These are phyloP conservation scores for Hericium erinaceus DNA, from an alignment of 768 basidiomycete species.

Conservation along the genomic window DNA sequence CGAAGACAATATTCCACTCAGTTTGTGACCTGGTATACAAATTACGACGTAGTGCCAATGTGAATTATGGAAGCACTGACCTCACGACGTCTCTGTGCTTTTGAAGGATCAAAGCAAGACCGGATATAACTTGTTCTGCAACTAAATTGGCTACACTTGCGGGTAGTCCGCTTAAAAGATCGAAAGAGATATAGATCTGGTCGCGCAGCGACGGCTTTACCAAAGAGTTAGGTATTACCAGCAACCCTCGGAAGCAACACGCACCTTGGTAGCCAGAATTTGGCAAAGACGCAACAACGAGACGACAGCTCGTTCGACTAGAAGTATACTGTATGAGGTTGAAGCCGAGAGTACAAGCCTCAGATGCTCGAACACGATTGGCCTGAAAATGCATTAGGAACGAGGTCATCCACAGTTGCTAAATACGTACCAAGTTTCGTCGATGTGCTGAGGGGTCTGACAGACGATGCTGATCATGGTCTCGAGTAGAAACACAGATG, in stretches of 20 bases:
- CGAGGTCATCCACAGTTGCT: background rate
- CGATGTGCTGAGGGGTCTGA: slow-evolving; percentile 67
- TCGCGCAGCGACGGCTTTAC: slow-evolving; percentile 72
- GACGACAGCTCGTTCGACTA: slow-evolving; percentile 92
- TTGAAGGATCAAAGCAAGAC: slow-evolving; percentile 71
- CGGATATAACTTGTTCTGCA: slow-evolving; percentile 85
- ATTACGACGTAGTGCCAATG: background rate
- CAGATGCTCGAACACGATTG: slow-evolving; percentile 89
- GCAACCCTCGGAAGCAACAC: slow-evolving; percentile 11
- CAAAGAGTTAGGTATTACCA: background rate
- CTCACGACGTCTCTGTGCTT: slow-evolving; percentile 64
- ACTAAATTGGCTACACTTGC: slow-evolving; percentile 69
- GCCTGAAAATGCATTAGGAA: slow-evolving; percentile 42
- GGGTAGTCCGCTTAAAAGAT: slow-evolving; percentile 78
- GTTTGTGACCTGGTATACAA: slow-evolving; percentile 61
- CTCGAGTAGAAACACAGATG: slow-evolving; percentile 89
- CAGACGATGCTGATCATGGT: slow-evolving; percentile 87
- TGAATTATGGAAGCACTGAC: slow-evolving; percentile 24
- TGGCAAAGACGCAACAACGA: slow-evolving; percentile 78
- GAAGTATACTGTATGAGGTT: slow-evolving; percentile 75
- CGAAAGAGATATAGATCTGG: slow-evolving; percentile 91
- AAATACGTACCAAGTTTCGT: slow-evolving; percentile 72
- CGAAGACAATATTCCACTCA: slow-evolving; percentile 92
- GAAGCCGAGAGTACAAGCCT: slow-evolving; percentile 71
- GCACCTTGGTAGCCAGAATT: slow-evolving; percentile 71